Evolutionary conservation across 1,139 yeast species (phyloP).

Genomic region (Candida mesenterica): DNA sequence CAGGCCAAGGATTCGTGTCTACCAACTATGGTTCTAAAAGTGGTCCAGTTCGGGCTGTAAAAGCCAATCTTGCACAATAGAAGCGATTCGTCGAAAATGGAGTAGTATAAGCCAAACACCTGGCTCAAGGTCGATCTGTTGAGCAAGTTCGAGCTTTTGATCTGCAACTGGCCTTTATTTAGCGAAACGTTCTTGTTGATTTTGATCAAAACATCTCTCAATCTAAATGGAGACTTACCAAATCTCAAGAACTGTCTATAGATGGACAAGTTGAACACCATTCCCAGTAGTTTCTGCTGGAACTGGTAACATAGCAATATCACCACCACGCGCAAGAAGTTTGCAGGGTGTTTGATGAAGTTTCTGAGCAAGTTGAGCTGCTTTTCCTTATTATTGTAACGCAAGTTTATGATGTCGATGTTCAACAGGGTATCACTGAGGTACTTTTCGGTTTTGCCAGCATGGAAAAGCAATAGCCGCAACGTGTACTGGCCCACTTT

Average conservation of each 20-base stretch:
- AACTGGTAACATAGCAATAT: slow-evolving; percentile 31
- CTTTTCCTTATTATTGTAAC: slow-evolving; percentile 36
- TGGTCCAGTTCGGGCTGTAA: slow-evolving; percentile 14
- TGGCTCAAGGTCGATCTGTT: slow-evolving; percentile 19
- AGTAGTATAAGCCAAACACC: slow-evolving; percentile 22
- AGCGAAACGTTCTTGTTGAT: slow-evolving; percentile 13
- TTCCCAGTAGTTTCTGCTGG: slow-evolving; percentile 40
- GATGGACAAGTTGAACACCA: slow-evolving; percentile 51
- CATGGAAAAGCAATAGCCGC: slow-evolving; percentile 51
- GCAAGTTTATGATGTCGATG: slow-evolving; percentile 26
- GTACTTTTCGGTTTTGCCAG: slow-evolving; percentile 37
- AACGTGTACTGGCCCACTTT: slow-evolving; percentile 61
- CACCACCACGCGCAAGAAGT: slow-evolving; percentile 36
- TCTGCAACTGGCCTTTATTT: slow-evolving; percentile 11
- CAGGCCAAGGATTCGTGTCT: slow-evolving; percentile 27
- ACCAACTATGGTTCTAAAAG: slow-evolving; percentile 14
- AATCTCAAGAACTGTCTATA: slow-evolving; percentile 71
- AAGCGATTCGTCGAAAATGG: slow-evolving; percentile 22
- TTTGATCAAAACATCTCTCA: slow-evolving; percentile 29
- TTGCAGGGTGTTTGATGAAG: slow-evolving; percentile 42
- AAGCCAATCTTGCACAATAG: slow-evolving; percentile 23
- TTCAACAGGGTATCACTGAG: slow-evolving; percentile 36
- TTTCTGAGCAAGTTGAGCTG: slow-evolving; percentile 35
- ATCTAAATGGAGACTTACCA: slow-evolving; percentile 68
- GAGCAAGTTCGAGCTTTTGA: slow-evolving; percentile 12